Evolutionary conservation across 495 filamentous ascomycete genomes (phyloP).

Genomic region (Hypoxylon intermedium): DNA sequence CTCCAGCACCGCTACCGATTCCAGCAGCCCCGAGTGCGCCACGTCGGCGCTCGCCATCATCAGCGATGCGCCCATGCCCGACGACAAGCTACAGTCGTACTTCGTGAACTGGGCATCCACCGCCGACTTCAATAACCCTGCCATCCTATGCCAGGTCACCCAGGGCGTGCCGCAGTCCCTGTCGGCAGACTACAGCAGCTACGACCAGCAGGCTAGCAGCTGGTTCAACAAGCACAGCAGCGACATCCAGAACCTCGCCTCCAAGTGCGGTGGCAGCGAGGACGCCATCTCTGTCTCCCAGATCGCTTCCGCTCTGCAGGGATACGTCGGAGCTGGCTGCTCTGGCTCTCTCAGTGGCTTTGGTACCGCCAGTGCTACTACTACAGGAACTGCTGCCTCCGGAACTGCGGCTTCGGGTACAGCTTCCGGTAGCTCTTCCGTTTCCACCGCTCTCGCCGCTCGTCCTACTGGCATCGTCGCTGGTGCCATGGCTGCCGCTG

Average conservation of each 20-base stretch:
- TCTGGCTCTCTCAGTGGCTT: not conserved
- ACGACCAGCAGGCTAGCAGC: constrained; percentile 25
- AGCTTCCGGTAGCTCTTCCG: no score
- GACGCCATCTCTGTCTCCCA: not conserved
- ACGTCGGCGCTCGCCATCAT: not conserved
- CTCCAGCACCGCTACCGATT: not conserved
- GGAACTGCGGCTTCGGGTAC: not conserved
- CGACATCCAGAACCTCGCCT: constrained; percentile 6
- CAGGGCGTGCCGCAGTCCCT: constrained; percentile 15
- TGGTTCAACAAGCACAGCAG: constrained; percentile 28
- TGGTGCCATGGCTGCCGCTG: constrained; percentile 26
- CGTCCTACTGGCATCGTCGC: constrained; percentile 25
- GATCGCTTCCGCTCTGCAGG: not conserved
- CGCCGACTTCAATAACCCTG: constrained; percentile 10
- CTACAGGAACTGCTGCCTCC: not conserved
- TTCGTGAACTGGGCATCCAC: not conserved
- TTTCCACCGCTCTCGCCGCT: constrained; percentile 9
- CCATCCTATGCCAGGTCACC: constrained; percentile 15
- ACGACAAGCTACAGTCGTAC: constrained; percentile 2
- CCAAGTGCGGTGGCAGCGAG: constrained; percentile 7
- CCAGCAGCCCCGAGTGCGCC: not conserved
- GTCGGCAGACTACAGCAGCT: constrained; percentile 19
- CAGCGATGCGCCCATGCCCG: constrained; percentile 12
- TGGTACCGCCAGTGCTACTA: not conserved
- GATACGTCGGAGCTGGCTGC: not conserved